Base-by-base conservation (phyloP, 495 filamentous ascomycete genomes). In the Oidiodendron maius region DNA sequence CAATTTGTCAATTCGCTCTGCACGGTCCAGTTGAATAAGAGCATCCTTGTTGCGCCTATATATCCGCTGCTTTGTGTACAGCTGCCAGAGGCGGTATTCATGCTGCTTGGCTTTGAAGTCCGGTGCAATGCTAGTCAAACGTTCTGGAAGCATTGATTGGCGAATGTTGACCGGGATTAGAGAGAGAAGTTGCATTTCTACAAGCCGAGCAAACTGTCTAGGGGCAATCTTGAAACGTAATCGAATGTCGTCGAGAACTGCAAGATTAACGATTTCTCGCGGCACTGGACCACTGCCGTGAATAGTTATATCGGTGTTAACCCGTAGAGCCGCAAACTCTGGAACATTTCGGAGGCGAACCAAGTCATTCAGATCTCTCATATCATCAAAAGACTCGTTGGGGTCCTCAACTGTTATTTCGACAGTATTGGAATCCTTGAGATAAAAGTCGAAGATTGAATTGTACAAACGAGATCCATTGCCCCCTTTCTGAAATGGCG, bases 321-420 rank as follows among this genome's bases (percentile, higher is more conserved):
- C 59, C 28, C 62, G 64, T 8, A 88, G 67, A 0, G 63, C 53
- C 2, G 55, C 57, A 61, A 86, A 84, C 12, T 70, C 71, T 2
- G 76, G 66, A 2, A 75, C 49, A 3, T 57, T 69, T 25, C 73
- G 73, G 3, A 97, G 71, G 44, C 83, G 82, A 18, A 77, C 71
- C 34, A 91, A 74, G 61, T 99, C 93, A 50, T 82, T 82, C 28
- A 83, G 73, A 64, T 97, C 91, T 35, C 93, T 82, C 37, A 99
- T 72, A 48, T 89, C 82, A 62, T 96, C 89, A 56, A 99, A 99
- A 12, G 83, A 81, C 61, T 97, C 91, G 58, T 90, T 96, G 0
- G 93, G 93, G 57, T 97, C 91, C 66, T 99, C 93, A 16, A 99
- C 87, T 0, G 91, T 93, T 55, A 99, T 74, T 63, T 99, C 93